A percentile compares a stretch with the other conserved stretches of the same genome.
Conservation (phyloP, 2,329 filamentous ascomycete species). For the Beauveria sp. region DNA sequence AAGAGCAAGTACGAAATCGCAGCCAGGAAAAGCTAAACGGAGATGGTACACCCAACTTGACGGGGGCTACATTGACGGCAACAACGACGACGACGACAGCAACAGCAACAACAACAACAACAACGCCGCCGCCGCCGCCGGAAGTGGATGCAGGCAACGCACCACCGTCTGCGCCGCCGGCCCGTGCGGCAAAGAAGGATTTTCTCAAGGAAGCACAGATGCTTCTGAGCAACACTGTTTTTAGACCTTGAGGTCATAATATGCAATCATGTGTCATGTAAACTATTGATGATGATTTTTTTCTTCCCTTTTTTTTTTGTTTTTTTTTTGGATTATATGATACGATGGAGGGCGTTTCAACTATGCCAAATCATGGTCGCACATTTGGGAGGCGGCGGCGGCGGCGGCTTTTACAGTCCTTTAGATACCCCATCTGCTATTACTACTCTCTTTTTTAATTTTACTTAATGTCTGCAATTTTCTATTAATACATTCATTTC, state of each 20-base stretch:
- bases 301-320: not conserved
- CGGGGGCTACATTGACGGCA: too few relatives aligned
- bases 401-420: not conserved
- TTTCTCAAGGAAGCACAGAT: not conserved
- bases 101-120: not conserved
- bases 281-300: constrained; percentile 4
- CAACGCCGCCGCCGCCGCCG: not conserved
- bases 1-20: constrained; percentile 37
- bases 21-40: constrained; percentile 45
- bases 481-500: not conserved
- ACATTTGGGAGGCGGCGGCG: not conserved
- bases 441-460: constrained; percentile 1
- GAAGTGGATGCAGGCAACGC: not conserved
- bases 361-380: not conserved
- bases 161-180: not conserved
- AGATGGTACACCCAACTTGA: constrained; percentile 14
- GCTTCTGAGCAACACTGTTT: constrained; percentile 43
- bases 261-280: not conserved
- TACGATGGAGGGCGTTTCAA: not conserved
- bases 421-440: constrained; percentile 8
- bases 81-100: too few relatives aligned
- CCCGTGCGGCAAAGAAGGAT: constrained; percentile 1
- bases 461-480: not conserved
- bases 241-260: constrained; percentile 29
- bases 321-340: not conserved